These are phyloP conservation scores for Epichloe amarillans DNA, from an alignment of 2,329 filamentous ascomycete genomes.

Conservation along the genomic window DNA sequence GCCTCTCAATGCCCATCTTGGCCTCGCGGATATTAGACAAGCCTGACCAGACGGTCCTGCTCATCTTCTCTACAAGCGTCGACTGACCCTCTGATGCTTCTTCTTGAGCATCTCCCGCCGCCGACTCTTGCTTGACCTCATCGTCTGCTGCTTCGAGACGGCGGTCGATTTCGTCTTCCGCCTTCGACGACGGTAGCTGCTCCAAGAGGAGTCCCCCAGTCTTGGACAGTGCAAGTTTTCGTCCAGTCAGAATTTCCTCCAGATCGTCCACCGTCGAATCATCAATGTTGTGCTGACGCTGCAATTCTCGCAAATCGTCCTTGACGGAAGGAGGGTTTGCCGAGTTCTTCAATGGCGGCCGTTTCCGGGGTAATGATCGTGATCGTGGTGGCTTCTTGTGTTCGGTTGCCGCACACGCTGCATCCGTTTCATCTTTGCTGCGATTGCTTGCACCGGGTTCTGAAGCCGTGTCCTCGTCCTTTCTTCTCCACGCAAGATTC, in stretches of 20 bases:
- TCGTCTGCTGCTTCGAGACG: slow-evolving; percentile 1
- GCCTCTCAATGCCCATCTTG: slow-evolving; percentile 43
- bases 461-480: slow-evolving; percentile 18
- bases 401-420: slow-evolving; percentile 11
- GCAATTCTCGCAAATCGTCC: slow-evolving; percentile 41
- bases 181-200: slow-evolving; percentile 13
- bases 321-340: slow-evolving; percentile 39
- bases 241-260: slow-evolving; percentile 33
- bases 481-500: slow-evolving; percentile 12
- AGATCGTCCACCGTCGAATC: slow-evolving; percentile 48
- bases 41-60: slow-evolving; percentile 36
- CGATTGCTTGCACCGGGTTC: slow-evolving; percentile 18
- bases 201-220: slow-evolving; percentile 14
- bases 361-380: slow-evolving; percentile 29
- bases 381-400: slow-evolving; percentile 17
- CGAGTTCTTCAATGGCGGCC: slow-evolving; percentile 37
- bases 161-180: slow-evolving; percentile 11
- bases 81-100: slow-evolving; percentile 26
- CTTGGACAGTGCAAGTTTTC: slow-evolving; percentile 16
- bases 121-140: slow-evolving; percentile 1
- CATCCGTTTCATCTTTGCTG: slow-evolving; percentile 9
- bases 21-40: slow-evolving; percentile 39
- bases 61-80: slow-evolving; percentile 35
- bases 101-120: slow-evolving; percentile 6
- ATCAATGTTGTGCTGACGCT: slow-evolving; percentile 39